Evolutionary conservation across 345 rosid genomes (phyloP), one percentile per base, ranked within the genome.

Genomic region (Gossypium longicalyx): DNA sequence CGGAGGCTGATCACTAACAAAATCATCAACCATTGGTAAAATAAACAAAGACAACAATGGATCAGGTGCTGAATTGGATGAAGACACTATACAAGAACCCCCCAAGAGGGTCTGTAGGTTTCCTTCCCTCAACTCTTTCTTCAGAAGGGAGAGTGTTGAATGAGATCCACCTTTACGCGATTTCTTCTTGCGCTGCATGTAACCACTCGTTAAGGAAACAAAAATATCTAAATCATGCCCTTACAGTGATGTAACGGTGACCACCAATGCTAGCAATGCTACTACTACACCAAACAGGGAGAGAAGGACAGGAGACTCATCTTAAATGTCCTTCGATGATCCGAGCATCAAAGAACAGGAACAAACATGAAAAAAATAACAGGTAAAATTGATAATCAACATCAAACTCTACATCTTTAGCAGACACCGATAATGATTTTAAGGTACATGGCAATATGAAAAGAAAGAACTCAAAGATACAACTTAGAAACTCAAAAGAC

Each of bases 131-230:
- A 92, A 86, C 80, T 94, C 97, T 87, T 85, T 91, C 87, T 83
- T 88, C 80, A 92, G 86, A 76, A 91, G 78, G 67, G 98, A 86
- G 56, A 91, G 88, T 2, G 86, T 90, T 29, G 98, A 91, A 76
- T 88, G 85, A 64, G 93, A 82, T 79, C 97, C 97, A n/a, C 85
- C 87, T 88, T 87, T 91, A 61, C 91, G 92, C 23, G 89, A 71
- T 83, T 94, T 94, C 87, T 97, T 88, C 82, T 92, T 94, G 48
- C 91, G 91, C 84, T 89, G 92, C 90, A 92, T 85, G 98, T 92
- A 78, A 79, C 52, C 23, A 63, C 79, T 80, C 0, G 84, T 92
- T 80, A 92, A 94, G 93, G 93, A 84, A 85, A 74, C 62, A 61
- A 68, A 23, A 25, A 60, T 38, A 25, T 16, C 53, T 74, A 19